Conservation (phyloP, 768 basidiomycete genomes). For the Xanthoconium purpureum region DNA sequence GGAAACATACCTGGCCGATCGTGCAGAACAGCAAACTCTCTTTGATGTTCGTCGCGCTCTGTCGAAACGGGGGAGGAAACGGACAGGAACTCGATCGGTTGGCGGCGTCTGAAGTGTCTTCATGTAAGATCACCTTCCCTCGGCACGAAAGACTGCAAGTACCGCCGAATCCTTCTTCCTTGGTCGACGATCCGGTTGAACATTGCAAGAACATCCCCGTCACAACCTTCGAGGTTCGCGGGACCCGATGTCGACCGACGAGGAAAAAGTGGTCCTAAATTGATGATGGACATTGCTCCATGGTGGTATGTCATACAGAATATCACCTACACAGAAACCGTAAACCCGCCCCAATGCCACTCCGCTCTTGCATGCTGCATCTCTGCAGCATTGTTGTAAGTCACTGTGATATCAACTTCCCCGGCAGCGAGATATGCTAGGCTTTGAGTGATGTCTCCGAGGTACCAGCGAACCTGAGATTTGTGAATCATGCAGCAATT, state of each 20-base stretch:
- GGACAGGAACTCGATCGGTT: conserved; percentile 35
- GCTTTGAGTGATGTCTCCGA: conserved; percentile 54
- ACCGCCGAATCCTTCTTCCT: conserved; percentile 44
- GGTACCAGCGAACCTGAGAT: conserved; percentile 50
- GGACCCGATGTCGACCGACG: conserved; percentile 47
- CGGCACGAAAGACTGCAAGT: background rate
- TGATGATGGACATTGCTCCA: background rate
- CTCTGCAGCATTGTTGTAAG: conserved; percentile 53
- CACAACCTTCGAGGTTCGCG: conserved; percentile 36
- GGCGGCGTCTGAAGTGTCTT: conserved; percentile 23
- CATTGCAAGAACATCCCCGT: conserved; percentile 35
- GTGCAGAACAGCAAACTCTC: conserved; percentile 47
- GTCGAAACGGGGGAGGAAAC: conserved; percentile 55
- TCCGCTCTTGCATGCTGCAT: conserved; percentile 30
- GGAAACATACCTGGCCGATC: conserved; percentile 44
- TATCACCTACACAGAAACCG: conserved; percentile 42
- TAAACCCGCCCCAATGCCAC: conserved; percentile 36
- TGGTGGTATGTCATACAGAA: background rate
- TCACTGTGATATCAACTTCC: conserved; percentile 47
- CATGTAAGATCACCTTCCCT: background rate
- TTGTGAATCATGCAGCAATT: background rate
- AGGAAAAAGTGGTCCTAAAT: conserved; percentile 49
- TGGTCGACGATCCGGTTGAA: conserved; percentile 44
- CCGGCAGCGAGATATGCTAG: conserved; percentile 40
- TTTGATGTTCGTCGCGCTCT: conserved; percentile 59